Base-by-base conservation (phyloP, 2,329 filamentous ascomycete species). In the Neopestalotiopsis sp. region DNA sequence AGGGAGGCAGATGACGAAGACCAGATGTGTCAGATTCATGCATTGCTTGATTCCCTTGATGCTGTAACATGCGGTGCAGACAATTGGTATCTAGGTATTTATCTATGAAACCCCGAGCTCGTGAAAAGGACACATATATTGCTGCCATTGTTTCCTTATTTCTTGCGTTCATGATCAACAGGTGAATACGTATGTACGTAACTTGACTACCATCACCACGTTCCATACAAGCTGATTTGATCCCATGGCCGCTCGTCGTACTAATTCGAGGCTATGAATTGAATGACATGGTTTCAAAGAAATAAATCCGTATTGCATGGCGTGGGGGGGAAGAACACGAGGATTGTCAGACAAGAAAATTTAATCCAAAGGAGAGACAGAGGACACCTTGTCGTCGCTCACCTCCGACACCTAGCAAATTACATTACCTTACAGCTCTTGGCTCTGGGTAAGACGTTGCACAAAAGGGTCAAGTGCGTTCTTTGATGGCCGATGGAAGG, bases 321-420 rank as follows among this genome's bases (percentile, higher is more conserved):
- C 10, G 34, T 38, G 34, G 34, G 34, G 34, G 24, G 42, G 42
- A 49, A 49, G 45, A 53, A 53, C 45, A 53, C 45, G 45, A 53
- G 45, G 45, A 17, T 9, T 9, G 45, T 17, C 30, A 34, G 34
- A 14, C 13, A 62, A n/a, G 28, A 12, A 59, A 14, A 30, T 4
- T 30, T 28, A 34, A 24, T 10, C n/a, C 57, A 59, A 17, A 14
- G 30, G n/a, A 24, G 14, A 28, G 12, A 59, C 57, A 20, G 32
- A 49, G 61, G 61, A 64, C 61, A 64, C 61, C 61, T 53, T 64
- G 61, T 49, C 28, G 42, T 64, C 61, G 61, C 61, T 49, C 45
- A 10, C 61, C 61, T 64, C 61, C 61, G 61, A 64, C 34, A 38
- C 34, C 6, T 10, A 38, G 34, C 34, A 62, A 62, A 62, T 62